A percentile compares a stretch with the other conserved stretches of the same genome.
phyloP scores from a whole-genome alignment of 148 eudicot species.

The Rhododendron simsii region DNA sequence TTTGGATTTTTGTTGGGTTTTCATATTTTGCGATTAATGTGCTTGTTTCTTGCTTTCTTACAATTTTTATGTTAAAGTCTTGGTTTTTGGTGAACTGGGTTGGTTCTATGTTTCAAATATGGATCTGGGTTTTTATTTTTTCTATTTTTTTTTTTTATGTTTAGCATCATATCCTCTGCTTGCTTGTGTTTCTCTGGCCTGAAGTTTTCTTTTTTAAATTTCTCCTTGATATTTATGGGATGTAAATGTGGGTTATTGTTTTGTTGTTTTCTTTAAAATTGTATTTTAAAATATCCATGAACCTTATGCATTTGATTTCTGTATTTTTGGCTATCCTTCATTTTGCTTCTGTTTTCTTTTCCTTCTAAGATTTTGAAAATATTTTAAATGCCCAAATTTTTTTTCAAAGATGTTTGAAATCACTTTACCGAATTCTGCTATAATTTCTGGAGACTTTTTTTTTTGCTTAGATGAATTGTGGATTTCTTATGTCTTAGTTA shows the following conservation, averaged over 20 bases:
- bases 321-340: background rate
- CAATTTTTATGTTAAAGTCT: background rate
- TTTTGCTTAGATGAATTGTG: background rate
- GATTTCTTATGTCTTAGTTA: background rate
- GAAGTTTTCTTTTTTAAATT: background rate
- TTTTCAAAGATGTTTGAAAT: background rate
- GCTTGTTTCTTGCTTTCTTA: background rate
- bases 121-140: constrained; percentile 4
- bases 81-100: constrained; percentile 9
- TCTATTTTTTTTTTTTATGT: background rate
- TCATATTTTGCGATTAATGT: constrained; percentile 12
- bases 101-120: constrained; percentile 2
- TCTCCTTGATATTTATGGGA: background rate
- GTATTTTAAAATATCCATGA: background rate
- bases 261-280: background rate
- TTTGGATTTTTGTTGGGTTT: constrained; percentile 9
- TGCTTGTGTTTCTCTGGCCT: constrained; percentile 1
- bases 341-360: background rate
- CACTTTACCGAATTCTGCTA: background rate
- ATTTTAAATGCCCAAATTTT: background rate
- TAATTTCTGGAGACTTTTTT: background rate
- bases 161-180: background rate
- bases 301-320: background rate
- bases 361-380: background rate
- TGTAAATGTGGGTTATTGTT: background rate